Base-by-base conservation (phyloP, 768 basidiomycete genomes). In the Naganishia kalamii region DNA sequence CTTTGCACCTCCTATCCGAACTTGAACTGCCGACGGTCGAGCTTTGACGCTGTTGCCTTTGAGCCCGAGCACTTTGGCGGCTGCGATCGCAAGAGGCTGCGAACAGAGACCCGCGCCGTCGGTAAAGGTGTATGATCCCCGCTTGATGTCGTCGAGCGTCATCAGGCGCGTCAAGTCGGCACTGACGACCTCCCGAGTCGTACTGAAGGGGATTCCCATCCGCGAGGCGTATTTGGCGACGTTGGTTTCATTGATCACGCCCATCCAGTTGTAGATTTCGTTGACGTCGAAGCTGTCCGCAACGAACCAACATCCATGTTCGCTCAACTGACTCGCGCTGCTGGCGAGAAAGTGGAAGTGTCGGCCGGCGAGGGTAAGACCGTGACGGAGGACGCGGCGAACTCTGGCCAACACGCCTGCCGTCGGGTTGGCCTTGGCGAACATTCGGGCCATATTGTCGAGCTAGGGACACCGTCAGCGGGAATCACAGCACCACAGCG, bases 251-350 rank as follows among this genome's bases (percentile, higher is more conserved):
- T 57, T 62, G 35, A 78, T 74, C 25, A 66, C 65, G 1, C 77
- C 77, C 73, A 78, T 78, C 72, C 73, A 74, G 19, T 44, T 33
- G 17, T 70, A 65, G 48, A 78, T 66, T 15, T 4, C 25, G 19
- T 30, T 23, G 12, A 17, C 33, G 12, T 37, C 25, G n/a, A 62
- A n/a, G n/a, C n/a, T 50, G 23, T 68, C 65, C 32, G 71, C 48
- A 43, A 78, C 70, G 63, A 78, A 78, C 77, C 77, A 78, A 7
- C 76, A 72, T 0, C 75, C 71, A 50, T 74, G 73, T n/a, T 78
- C 75, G 59, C 76, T 47, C 46, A 77, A 72, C 74, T 76, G 41
- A 15, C 74, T 75, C 0, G 74, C 70, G 13, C 75, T 74, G 17
- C 74, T 74, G 0, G 77, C 77, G 0, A 78, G 74, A 12, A 74